These are phyloP conservation scores for Kodamaea plutei DNA, from an alignment of 1,139 yeast species.

Conservation along the genomic window DNA sequence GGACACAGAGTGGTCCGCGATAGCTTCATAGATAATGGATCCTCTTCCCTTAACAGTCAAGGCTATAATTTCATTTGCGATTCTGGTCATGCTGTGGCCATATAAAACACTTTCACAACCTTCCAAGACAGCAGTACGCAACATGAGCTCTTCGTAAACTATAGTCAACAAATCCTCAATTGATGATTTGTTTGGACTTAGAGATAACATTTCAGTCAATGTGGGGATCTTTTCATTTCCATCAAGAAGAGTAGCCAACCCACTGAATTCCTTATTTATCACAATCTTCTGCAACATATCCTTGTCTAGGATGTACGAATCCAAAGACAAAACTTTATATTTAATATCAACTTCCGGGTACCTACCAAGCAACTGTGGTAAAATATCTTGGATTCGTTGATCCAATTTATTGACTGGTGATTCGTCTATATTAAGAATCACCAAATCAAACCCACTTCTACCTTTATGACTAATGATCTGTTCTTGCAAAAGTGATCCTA, in stretches of 20 bases:
- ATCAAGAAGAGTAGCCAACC: constrained; percentile 14
- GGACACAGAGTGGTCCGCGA: constrained; percentile 43
- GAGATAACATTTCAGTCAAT: constrained; percentile 25
- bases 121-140: constrained; percentile 42
- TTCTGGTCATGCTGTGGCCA: constrained; percentile 78
- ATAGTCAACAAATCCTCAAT: constrained; percentile 57
- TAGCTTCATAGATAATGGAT: constrained; percentile 49
- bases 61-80: constrained; percentile 77
- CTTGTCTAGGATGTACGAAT: constrained; percentile 30
- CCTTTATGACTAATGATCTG: constrained; percentile 61
- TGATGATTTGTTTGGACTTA: constrained; percentile 51
- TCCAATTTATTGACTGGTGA: constrained; percentile 15
- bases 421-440: constrained; percentile 52
- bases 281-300: constrained; percentile 23
- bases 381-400: constrained; percentile 13
- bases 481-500: constrained; percentile 56
- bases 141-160: constrained; percentile 46
- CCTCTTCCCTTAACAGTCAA: constrained; percentile 92
- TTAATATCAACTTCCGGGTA: constrained; percentile 25
- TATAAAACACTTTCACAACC: constrained; percentile 56
- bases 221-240: constrained; percentile 9
- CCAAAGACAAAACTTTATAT: constrained; percentile 35
- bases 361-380: constrained; percentile 18
- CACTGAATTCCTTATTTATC: constrained; percentile 26
- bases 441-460: constrained; percentile 61